Percentiles rank a stretch among this genome's conserved stretches.
Evolutionary conservation across 225 moss, liverwort and hornwort genomes (phyloP).

Genomic region (Bryoerythrophyllum caledonicum): DNA sequence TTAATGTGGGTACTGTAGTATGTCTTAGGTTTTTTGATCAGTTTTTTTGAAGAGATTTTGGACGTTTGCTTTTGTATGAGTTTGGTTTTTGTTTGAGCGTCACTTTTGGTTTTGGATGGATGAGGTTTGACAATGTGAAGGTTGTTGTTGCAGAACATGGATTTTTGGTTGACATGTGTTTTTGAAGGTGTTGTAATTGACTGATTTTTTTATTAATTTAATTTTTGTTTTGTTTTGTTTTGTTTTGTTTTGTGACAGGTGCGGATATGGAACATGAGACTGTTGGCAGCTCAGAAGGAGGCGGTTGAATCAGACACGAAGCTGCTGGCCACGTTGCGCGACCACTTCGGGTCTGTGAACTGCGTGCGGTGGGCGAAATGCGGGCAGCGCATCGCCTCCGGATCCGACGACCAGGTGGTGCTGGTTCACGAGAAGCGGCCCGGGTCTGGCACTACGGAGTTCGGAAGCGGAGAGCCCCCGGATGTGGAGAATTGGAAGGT

Average conservation of each 20-base stretch:
- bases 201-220: background rate
- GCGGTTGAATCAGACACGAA: slow-evolving; percentile 62
- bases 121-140: background rate
- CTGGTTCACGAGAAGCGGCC: slow-evolving; percentile 85
- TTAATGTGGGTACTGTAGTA: slow-evolving; percentile 4
- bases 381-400: slow-evolving; percentile 83
- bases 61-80: too few relatives aligned
- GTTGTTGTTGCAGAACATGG: background rate
- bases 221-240: background rate
- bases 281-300: slow-evolving; percentile 61
- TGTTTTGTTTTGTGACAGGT: slow-evolving; percentile 37
- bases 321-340: slow-evolving; percentile 86
- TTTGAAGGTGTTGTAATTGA: background rate
- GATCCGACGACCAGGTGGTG: slow-evolving; percentile 90
- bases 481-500: slow-evolving; percentile 99
- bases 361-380: slow-evolving; percentile 98
- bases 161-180: slow-evolving; percentile 12
- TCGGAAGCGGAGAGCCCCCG: slow-evolving; percentile 95
- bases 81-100: background rate
- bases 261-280: slow-evolving; percentile 93
- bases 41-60: too few relatives aligned
- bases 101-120: background rate
- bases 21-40: slow-evolving; percentile 22
- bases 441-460: slow-evolving; percentile 95
- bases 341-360: slow-evolving; percentile 96